Conservation (phyloP, 2,329 filamentous ascomycete genomes). For the Paecilomyces sp. region DNA sequence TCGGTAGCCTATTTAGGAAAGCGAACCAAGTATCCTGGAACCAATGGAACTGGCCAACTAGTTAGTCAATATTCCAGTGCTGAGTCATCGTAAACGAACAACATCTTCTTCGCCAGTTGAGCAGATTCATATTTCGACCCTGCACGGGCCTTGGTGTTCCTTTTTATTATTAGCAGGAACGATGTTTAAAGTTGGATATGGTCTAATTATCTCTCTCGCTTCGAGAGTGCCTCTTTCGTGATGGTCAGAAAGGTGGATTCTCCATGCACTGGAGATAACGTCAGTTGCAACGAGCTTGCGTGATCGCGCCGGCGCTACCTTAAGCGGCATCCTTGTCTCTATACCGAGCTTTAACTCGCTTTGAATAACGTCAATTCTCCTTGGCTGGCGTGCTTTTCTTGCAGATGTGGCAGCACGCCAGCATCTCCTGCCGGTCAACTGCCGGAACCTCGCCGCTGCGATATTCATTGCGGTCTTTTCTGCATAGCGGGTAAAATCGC, state of each 20-base stretch:
- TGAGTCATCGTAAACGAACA: too few relatives aligned
- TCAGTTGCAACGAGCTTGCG: constrained; percentile 17
- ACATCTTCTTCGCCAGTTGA: too few relatives aligned
- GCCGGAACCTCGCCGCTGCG: background rate
- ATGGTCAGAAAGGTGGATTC: background rate
- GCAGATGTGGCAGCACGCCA: background rate
- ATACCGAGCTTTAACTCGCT: background rate
- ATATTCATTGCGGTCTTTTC: background rate
- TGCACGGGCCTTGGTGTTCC: too few relatives aligned
- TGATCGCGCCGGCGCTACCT: constrained; percentile 10
- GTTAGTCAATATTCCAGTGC: too few relatives aligned
- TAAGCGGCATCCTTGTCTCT: background rate
- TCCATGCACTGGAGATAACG: constrained; percentile 8
- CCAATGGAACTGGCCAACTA: too few relatives aligned
- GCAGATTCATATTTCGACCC: too few relatives aligned
- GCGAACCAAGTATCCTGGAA: too few relatives aligned
- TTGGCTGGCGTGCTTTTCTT: constrained; percentile 13
- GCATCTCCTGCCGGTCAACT: background rate
- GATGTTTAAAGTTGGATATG: background rate
- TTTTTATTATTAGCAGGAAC: too few relatives aligned
- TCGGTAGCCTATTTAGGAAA: too few relatives aligned
- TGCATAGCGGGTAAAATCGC: background rate
- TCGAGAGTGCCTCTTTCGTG: background rate
- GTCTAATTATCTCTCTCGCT: background rate
- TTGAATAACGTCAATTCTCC: constrained; percentile 13